Evolutionary conservation across 768 basidiomycete genomes (phyloP).

Genomic region (Tricholoma saponaceum): DNA sequence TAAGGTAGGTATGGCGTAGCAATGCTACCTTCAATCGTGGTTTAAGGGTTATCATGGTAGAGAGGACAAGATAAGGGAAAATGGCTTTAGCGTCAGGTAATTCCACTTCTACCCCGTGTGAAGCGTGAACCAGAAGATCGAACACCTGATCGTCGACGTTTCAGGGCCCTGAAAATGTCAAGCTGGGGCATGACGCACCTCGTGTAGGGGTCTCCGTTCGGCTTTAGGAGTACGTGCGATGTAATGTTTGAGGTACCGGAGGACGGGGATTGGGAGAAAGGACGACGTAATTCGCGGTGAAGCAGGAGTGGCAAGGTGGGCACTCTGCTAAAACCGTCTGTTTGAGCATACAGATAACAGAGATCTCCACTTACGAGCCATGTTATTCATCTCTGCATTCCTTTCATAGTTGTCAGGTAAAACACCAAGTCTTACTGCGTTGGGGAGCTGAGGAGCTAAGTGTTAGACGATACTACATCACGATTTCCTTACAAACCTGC

Average conservation of each 20-base stretch:
- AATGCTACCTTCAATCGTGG: neutral
- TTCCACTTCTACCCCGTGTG: neutral
- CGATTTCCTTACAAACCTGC: neutral
- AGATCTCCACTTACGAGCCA: neutral
- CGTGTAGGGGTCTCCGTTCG: neutral
- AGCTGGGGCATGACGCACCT: neutral
- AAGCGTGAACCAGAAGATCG: neutral
- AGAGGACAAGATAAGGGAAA: neutral
- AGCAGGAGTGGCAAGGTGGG: neutral
- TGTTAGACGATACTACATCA: neutral
- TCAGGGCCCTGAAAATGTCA: neutral
- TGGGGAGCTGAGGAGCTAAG: neutral
- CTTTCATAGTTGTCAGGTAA: neutral
- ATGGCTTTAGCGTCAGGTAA: neutral
- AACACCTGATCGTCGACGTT: neutral
- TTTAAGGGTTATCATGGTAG: neutral
- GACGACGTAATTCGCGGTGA: neutral
- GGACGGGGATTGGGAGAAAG: neutral
- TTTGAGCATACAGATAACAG: neutral
- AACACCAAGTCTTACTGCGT: neutral
- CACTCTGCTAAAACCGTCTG: neutral
- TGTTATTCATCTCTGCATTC: neutral
- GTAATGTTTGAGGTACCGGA: neutral
- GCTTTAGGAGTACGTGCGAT: neutral
- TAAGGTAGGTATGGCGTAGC: neutral